Evolutionary conservation across 139 green algal genomes (phyloP).

Genomic region (Nannochloris sp.): DNA sequence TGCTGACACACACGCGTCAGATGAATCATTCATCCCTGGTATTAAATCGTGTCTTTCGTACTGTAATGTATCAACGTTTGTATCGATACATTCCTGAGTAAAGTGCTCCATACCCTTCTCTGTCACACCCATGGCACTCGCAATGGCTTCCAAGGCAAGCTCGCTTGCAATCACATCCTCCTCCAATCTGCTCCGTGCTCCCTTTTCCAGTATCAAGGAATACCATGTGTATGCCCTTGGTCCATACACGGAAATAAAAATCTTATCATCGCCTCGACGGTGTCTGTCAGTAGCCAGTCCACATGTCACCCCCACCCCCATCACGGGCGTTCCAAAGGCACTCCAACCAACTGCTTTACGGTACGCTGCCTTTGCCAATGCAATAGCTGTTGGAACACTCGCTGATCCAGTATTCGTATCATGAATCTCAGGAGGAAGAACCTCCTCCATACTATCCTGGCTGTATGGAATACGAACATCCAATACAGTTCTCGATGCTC

Average conservation of each 20-base stretch:
- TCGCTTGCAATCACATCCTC: constrained; percentile 53
- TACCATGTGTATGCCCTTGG: constrained; percentile 1
- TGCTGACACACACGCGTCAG: neutral
- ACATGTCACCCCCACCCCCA: constrained; percentile 62
- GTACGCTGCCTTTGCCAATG: constrained; percentile 60
- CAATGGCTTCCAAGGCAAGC: constrained; percentile 41
- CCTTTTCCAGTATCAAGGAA: constrained; percentile 51
- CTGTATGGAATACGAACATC: constrained; percentile 65
- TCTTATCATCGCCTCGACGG: constrained; percentile 62
- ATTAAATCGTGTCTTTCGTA: too few relatives aligned
- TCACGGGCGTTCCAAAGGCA: constrained; percentile 37
- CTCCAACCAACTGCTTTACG: constrained; percentile 42
- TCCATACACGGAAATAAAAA: constrained; percentile 37
- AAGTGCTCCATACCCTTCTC: too few relatives aligned
- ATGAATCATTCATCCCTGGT: too few relatives aligned
- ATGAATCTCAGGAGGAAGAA: constrained; percentile 29
- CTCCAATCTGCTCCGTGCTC: constrained; percentile 27
- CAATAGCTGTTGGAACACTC: constrained; percentile 28
- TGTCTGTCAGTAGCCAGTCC: constrained; percentile 51
- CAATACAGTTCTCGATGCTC: constrained; percentile 67
- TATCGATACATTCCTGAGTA: neutral
- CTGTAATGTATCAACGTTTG: too few relatives aligned
- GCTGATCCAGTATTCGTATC: neutral
- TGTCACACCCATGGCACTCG: constrained; percentile 5
- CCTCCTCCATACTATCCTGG: constrained; percentile 28